A percentile compares a stretch with the other conserved stretches of the same genome.
These are phyloP conservation scores for Rheum nobile DNA, from an alignment of 148 eudicot genomes.

Conservation along the genomic window DNA sequence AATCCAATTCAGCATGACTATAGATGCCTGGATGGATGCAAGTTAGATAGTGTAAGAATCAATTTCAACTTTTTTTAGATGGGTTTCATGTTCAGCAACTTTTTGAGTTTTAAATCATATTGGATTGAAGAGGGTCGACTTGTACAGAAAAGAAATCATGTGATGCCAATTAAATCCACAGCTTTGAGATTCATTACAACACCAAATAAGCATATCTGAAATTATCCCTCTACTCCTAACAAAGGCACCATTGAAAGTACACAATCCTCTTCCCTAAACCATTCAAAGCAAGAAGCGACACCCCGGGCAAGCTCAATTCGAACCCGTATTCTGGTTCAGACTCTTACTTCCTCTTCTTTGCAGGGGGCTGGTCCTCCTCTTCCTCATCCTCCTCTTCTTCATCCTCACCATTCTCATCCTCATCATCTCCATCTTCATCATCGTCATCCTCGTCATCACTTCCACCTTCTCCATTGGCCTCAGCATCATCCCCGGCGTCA, in stretches of 20 bases:
- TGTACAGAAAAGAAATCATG: neutral
- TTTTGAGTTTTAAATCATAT: neutral
- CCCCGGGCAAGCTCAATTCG: neutral
- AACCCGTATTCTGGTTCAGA: neutral
- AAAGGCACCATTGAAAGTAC: neutral
- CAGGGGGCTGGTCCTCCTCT: conserved; percentile 36
- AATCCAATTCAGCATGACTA: neutral
- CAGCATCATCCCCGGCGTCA: neutral
- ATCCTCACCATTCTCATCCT: conserved; percentile 31
- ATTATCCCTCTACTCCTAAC: conserved; percentile 5
- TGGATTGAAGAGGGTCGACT: neutral
- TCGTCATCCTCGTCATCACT: conserved; percentile 28
- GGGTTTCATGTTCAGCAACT: neutral
- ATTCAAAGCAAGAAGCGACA: neutral
- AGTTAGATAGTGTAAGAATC: no score
- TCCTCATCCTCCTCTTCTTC: conserved; percentile 29
- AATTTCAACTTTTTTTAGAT: no score
- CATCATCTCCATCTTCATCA: conserved; percentile 33
- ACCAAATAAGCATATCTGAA: conserved; percentile 2
- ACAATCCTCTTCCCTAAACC: conserved; percentile 7
- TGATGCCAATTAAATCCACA: neutral
- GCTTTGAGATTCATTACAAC: neutral
- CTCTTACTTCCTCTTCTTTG: conserved; percentile 43
- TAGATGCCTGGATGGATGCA: no score
- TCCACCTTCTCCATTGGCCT: conserved; percentile 19